phyloP scores from a whole-genome alignment of 495 filamentous ascomycete genomes.

The Penicillium goetzii region DNA sequence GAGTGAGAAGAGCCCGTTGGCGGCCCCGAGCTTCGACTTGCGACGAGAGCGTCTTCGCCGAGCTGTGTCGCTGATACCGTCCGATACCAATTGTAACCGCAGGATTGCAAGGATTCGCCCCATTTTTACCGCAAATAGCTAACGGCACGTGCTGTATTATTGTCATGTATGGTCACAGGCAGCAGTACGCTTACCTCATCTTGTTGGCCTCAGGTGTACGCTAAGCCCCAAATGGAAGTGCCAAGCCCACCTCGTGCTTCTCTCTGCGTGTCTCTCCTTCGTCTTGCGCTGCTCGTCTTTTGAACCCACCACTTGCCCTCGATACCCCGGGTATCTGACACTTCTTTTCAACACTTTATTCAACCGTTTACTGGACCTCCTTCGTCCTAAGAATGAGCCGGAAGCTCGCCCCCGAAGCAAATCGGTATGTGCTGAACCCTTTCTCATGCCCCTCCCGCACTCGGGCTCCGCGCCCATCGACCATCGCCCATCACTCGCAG shows the following conservation, averaged over 20 bases:
- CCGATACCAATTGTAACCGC: constrained; percentile 11
- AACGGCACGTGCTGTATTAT: constrained; percentile 16
- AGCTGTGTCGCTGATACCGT: constrained; percentile 20
- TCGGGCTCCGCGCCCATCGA: constrained; percentile 4
- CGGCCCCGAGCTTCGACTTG: constrained; percentile 24
- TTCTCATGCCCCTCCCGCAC: constrained; percentile 40
- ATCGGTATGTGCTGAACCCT: constrained; percentile 65
- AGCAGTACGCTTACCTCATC: constrained; percentile 20
- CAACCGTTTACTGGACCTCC: constrained; percentile 4
- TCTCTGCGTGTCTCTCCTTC: constrained; percentile 26
- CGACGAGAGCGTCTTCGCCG: constrained; percentile 32
- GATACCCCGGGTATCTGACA: constrained; percentile 36
- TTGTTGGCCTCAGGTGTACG: constrained; percentile 10
- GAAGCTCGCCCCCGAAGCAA: constrained; percentile 95
- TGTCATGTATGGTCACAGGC: constrained; percentile 20
- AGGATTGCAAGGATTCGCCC: too few relatives aligned
- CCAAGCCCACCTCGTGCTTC: constrained; percentile 34
- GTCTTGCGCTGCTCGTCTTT: constrained; percentile 22
- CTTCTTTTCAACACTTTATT: constrained; percentile 22
- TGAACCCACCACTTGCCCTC: constrained; percentile 21
- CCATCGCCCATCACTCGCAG: constrained; percentile 19
- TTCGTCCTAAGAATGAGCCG: constrained; percentile 53
- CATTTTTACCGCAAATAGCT: not conserved
- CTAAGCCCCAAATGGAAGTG: constrained; percentile 42
- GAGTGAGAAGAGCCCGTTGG: constrained; percentile 9